These are phyloP conservation scores for Acacia acuminata DNA, from an alignment of 306 rosid genomes.

Conservation along the genomic window DNA sequence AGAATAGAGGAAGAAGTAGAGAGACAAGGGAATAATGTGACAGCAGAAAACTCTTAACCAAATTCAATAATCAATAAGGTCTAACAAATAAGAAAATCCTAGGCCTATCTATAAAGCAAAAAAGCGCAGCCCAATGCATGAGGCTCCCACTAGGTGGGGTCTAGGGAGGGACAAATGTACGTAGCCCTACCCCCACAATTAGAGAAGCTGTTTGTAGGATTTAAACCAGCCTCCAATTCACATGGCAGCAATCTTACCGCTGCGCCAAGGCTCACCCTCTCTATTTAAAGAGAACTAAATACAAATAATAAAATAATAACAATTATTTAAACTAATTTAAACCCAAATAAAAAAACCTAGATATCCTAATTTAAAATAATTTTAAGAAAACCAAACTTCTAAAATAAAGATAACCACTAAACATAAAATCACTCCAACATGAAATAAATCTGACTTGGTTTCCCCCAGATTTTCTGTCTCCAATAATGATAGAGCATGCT, in stretches of 20 bases:
- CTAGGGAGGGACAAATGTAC: too few relatives aligned
- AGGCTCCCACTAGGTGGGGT: too few relatives aligned
- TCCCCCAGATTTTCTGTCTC: not conserved
- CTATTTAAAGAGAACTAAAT: too few relatives aligned
- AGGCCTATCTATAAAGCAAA: not conserved
- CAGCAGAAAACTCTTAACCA: not conserved
- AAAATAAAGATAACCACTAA: not conserved
- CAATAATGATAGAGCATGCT: not conserved
- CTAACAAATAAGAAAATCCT: not conserved
- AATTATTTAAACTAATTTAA: too few relatives aligned
- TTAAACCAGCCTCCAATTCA: too few relatives aligned
- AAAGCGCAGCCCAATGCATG: too few relatives aligned
- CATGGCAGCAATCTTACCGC: too few relatives aligned
- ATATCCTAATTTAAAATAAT: not conserved
- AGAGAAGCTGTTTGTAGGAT: too few relatives aligned
- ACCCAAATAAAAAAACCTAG: not conserved
- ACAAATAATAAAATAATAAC: not conserved
- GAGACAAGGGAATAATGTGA: not conserved
- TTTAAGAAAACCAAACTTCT: not conserved
- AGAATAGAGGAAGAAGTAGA: not conserved
- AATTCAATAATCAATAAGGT: not conserved
- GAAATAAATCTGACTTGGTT: not conserved
- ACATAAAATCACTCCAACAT: not conserved
- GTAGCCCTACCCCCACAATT: too few relatives aligned
- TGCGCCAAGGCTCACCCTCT: too few relatives aligned